Evolutionary conservation across 495 filamentous ascomycete genomes (phyloP), one percentile per base, ranked within the genome.

Genomic region (Penicillium alfredii): DNA sequence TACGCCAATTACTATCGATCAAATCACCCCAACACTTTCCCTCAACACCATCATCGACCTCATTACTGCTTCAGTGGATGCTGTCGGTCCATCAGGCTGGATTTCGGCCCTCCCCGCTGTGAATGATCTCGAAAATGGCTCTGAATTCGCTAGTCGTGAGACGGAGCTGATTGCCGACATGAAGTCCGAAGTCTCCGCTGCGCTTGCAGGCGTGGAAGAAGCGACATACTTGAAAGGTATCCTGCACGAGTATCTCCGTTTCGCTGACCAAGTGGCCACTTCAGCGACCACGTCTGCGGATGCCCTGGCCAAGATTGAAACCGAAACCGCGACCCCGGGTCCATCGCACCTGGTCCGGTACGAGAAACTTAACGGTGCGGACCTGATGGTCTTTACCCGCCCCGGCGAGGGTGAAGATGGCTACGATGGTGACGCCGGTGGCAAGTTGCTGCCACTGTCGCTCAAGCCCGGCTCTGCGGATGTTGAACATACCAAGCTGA

Each of bases 61-160:
- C 6, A 71, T 94, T 21, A 82, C 75, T 50, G 78, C 80, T 44
- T 80, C 84, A 25, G 69, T 94, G 7, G 88, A 96, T 62, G 80
- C 86, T 7, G 74, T 94, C n/a, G 87, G 88, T 7, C 71, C 84
- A 11, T 80, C 74, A 8, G 86, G 86, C 18, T 96, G 85, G 84
- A 76, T 94, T 33, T 65, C 78, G 5, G 78, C 77, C 22, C 37
- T 57, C 10, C 50, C 53, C 3, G 26, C 40, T 6, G 38, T 38
- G 6, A 40, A 42, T 22, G 45, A 55, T 18, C 42, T 55, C 15
- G 47, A 44, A 18, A 38, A 40, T 28, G 69, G 73, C 18, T 58
- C 69, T 4, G 58, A 70, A 26, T 45, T 71, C n/a, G 60, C 69
- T 3, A 74, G 78, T 28, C 53, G 49, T 19, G 77, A 82, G 47